Conservation (phyloP, 768 basidiomycete genomes). For the Lyophyllum shimeji region DNA sequence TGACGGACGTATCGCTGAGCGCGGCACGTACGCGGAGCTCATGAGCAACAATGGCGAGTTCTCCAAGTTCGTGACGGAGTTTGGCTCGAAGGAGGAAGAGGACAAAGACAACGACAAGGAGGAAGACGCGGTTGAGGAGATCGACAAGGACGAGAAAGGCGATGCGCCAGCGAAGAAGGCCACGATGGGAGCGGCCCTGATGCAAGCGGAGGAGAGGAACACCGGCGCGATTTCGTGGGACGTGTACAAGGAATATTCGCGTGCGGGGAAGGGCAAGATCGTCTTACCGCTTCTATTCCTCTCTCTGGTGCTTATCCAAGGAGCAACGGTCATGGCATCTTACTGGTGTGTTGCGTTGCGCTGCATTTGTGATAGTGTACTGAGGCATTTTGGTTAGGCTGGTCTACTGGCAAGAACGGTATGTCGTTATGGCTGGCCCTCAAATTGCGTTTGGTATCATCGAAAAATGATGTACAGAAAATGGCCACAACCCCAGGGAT, state of each 20-base stretch:
- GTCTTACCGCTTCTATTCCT: constrained; percentile 66
- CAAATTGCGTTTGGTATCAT: constrained; percentile 10
- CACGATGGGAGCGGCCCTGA: constrained; percentile 51
- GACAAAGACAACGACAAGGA: constrained; percentile 46
- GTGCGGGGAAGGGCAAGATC: constrained; percentile 65
- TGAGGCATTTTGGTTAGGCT: constrained; percentile 43
- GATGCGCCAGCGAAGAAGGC: constrained; percentile 35
- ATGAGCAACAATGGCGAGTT: constrained; percentile 67
- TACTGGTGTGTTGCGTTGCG: constrained; percentile 58
- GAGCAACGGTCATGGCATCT: constrained; percentile 64
- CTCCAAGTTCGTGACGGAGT: constrained; percentile 71
- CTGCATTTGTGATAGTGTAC: neutral
- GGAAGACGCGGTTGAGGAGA: constrained; percentile 39
- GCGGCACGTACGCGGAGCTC: constrained; percentile 76
- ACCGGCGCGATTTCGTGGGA: constrained; percentile 62
- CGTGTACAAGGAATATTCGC: constrained; percentile 62
- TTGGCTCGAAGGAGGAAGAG: constrained; percentile 67
- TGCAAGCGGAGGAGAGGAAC: constrained; percentile 85
- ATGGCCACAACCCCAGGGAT: constrained; percentile 59
- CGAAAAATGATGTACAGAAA: constrained; percentile 24
- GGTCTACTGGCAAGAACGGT: constrained; percentile 82
- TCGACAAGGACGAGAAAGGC: constrained; percentile 31
- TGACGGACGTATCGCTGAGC: constrained; percentile 77
- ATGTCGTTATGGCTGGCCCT: constrained; percentile 18
- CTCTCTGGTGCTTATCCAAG: constrained; percentile 67